These are phyloP conservation scores for Rhodotorula paludigena DNA, from an alignment of 768 basidiomycete genomes.

Conservation along the genomic window DNA sequence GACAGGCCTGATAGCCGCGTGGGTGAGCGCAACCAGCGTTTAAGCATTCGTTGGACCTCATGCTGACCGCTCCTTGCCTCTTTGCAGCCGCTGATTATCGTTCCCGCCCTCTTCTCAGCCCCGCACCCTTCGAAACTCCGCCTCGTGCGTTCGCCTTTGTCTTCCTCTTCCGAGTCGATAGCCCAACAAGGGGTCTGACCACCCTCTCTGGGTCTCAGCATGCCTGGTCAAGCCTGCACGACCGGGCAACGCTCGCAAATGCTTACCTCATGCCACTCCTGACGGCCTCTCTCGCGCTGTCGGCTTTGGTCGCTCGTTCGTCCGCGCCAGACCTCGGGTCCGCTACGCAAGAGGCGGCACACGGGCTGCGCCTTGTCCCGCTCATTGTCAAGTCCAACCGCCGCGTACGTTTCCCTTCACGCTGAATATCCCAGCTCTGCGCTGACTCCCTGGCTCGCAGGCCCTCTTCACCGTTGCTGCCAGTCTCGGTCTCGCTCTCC, in stretches of 20 bases:
- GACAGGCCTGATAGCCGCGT: no score
- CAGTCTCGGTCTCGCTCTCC: constrained; percentile 9
- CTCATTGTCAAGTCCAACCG: neutral
- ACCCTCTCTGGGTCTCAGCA: neutral
- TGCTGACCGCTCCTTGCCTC: neutral
- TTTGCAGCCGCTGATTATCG: neutral
- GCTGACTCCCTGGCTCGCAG: neutral
- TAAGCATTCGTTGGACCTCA: no score
- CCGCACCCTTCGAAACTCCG: neutral
- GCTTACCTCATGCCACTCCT: neutral
- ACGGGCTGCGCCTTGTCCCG: neutral
- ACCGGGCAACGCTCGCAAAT: no score
- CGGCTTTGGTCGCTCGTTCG: constrained; percentile 1
- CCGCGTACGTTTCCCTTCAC: neutral
- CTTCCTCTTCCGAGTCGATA: no score
- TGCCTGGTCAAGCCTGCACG: constrained; percentile 9
- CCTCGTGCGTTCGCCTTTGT: neutral
- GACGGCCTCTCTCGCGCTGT: neutral
- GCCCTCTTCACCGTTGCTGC: constrained; percentile 8
- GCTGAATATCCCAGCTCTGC: neutral
- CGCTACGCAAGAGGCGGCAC: no score
- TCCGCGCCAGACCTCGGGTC: no score
- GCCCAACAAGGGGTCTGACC: no score
- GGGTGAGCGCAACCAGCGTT: no score
- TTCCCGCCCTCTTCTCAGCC: neutral